Base-by-base conservation (phyloP, 768 basidiomycete species). In the Coprinopsis cinerea region DNA sequence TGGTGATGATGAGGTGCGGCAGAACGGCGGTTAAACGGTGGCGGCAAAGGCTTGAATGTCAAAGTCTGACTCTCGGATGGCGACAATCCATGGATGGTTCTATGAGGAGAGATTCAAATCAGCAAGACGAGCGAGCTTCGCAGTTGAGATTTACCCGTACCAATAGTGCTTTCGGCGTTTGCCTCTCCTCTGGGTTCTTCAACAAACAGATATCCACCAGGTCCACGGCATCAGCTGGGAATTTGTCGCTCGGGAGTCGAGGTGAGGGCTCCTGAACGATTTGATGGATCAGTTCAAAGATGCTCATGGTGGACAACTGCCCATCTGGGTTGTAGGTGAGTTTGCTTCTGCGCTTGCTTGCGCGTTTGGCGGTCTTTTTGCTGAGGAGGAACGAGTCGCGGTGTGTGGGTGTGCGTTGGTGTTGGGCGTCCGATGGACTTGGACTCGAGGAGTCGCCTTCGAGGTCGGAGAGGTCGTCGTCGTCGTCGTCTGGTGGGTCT, bases 181-280 rank as follows among this genome's bases (percentile, higher is more conserved):
- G 82, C 57, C 95, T 73, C 54, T 71, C 73, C 49, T 85, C 83
- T 2, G 92, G 92, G 61, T 96, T 88, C 69, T 99, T 99, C 63
- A 84, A 59, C 67, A 98, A 65, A 69, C 92, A 97, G 27, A 82
- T 83, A 63, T 96, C 88, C 35, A 98, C 84, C 53, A 99, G 97
- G 45, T 78, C 77, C 57, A 91, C 88, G 5, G 89, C 86, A 59
- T 85, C 80, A 47, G 67, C 64, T 1, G 83, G 82, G 74, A 74
- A 78, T 20, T 69, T 75, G 26, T 81, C 82, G 46, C 86, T 80
- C 0, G 82, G 76, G 49, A 99, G 67, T 59, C 80, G 73, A 18
- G 96, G 96, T 20, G 96, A 93, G 36, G 96, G 93, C 68, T 99
- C 96, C 57, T 97, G 92, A 34, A 99, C 96, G 57, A 99, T 98